Evolutionary conservation across 805 yeast genomes (phyloP).

Genomic region (Sugiyamaella chiloensis): DNA sequence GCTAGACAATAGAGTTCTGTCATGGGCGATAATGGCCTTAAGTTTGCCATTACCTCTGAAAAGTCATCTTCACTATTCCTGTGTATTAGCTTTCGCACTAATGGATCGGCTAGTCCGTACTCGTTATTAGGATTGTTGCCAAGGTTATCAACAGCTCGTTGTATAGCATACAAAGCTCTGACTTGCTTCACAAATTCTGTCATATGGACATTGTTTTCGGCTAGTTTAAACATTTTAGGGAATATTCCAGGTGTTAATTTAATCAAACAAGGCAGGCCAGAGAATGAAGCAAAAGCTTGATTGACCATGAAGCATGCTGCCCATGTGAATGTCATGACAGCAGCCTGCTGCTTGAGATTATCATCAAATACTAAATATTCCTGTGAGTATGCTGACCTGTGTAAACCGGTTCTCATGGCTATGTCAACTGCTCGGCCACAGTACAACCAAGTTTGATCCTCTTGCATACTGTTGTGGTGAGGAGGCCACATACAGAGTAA

Average conservation of each 20-base stretch:
- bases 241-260: slow-evolving; percentile 1
- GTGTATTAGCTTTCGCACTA: slow-evolving; percentile 13
- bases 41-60: slow-evolving; percentile 13
- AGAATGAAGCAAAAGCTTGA: slow-evolving; percentile 5
- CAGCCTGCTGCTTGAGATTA: slow-evolving; percentile 5
- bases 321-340: slow-evolving; percentile 4
- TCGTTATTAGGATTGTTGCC: slow-evolving; percentile 17
- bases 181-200: slow-evolving; percentile 12
- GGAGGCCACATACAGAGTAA: slow-evolving; percentile 13
- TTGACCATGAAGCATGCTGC: slow-evolving; percentile 12
- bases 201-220: background rate
- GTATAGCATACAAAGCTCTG: slow-evolving; percentile 7
- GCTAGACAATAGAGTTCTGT: slow-evolving; percentile 15
- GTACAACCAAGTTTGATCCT: slow-evolving; percentile 14
- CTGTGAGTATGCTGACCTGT: slow-evolving; percentile 14
- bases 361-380: slow-evolving; percentile 9
- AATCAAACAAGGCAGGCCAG: slow-evolving; percentile 10
- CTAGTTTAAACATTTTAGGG: slow-evolving; percentile 7
- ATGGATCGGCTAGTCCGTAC: slow-evolving; percentile 14
- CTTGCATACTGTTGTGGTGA: slow-evolving; percentile 8
- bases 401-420: slow-evolving; percentile 16
- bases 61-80: slow-evolving; percentile 2
- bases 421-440: slow-evolving; percentile 12
- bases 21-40: slow-evolving; percentile 9
- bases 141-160: slow-evolving; percentile 7